Evolutionary conservation across 208 protist genomes (phyloP).

Genomic region (Trypanosomatidae sp.): DNA sequence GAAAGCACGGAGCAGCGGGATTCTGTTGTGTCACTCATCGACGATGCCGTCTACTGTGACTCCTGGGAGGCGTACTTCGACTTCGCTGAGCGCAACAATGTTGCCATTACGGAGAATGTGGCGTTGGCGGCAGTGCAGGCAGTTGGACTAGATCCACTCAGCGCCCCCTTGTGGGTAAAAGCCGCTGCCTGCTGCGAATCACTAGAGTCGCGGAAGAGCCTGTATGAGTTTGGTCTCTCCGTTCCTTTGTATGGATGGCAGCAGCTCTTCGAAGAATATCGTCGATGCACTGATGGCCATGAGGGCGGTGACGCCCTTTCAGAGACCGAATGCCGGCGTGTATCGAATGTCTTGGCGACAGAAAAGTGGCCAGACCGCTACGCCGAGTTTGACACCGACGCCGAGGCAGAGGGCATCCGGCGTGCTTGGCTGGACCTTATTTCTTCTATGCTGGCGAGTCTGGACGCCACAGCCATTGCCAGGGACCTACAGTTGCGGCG

Average conservation of each 20-base stretch:
- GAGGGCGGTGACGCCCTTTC: slow-evolving; percentile 5
- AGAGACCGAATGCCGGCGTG: slow-evolving; percentile 12
- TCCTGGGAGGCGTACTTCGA: slow-evolving; percentile 81
- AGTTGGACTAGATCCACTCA: slow-evolving; percentile 77
- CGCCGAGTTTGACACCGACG: slow-evolving; percentile 30
- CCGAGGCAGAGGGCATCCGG: slow-evolving; percentile 32
- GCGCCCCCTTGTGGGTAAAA: slow-evolving; percentile 66
- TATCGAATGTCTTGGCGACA: slow-evolving; percentile 17
- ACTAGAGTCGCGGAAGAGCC: slow-evolving; percentile 40
- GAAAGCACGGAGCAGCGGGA: slow-evolving; percentile 48
- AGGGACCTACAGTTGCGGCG: slow-evolving; percentile 60
- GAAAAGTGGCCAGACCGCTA: slow-evolving; percentile 80
- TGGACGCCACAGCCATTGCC: slow-evolving; percentile 21
- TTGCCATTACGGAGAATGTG: slow-evolving; percentile 57
- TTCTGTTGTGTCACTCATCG: slow-evolving; percentile 53
- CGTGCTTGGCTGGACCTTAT: slow-evolving; percentile 53
- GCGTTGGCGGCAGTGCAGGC: slow-evolving; percentile 60
- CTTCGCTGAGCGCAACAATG: slow-evolving; percentile 45
- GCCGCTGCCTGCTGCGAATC: slow-evolving; percentile 35
- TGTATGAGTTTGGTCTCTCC: slow-evolving; percentile 70
- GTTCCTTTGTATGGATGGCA: slow-evolving; percentile 63
- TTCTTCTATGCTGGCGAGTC: slow-evolving; percentile 32
- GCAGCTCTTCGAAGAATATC: slow-evolving; percentile 46
- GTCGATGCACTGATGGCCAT: slow-evolving; percentile 26
- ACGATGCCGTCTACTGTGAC: slow-evolving; percentile 71